phyloP scores from a whole-genome alignment of 768 basidiomycete genomes.

The Galerina marginata region DNA sequence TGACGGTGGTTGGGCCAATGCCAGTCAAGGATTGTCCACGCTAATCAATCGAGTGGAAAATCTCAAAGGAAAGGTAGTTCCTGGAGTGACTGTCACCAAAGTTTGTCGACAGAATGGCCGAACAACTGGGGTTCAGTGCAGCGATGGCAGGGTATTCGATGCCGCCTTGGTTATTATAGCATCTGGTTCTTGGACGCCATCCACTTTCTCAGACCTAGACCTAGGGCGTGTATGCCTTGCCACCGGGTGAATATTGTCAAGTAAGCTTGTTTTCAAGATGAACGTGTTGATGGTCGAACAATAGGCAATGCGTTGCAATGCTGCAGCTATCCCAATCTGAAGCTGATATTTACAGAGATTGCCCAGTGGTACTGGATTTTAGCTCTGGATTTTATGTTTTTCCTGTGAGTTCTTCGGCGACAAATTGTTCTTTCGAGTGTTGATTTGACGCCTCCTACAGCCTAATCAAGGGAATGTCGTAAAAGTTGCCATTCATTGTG shows the following conservation, averaged over 20 bases:
- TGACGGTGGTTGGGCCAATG: conserved; percentile 87
- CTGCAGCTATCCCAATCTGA: conserved; percentile 79
- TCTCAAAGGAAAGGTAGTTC: conserved; percentile 63
- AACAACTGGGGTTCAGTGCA: conserved; percentile 66
- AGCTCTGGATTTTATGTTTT: conserved; percentile 81
- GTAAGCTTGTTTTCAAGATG: background rate
- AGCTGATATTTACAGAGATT: conserved; percentile 58
- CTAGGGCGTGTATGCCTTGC: conserved; percentile 64
- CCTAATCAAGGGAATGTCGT: conserved; percentile 72
- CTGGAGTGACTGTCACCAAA: conserved; percentile 60
- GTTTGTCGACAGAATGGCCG: conserved; percentile 46
- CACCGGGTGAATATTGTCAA: conserved; percentile 66
- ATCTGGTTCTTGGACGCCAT: conserved; percentile 86
- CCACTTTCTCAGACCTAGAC: conserved; percentile 66
- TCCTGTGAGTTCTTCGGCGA: conserved; percentile 56
- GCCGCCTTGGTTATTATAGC: conserved; percentile 74
- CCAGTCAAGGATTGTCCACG: conserved; percentile 64
- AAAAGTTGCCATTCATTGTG: conserved; percentile 79
- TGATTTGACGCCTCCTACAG: conserved; percentile 38
- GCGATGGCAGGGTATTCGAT: conserved; percentile 56
- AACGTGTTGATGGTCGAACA: background rate
- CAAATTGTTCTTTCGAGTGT: background rate
- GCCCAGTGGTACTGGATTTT: conserved; percentile 78
- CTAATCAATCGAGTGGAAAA: conserved; percentile 60
- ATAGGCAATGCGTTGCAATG: conserved; percentile 80